Evolutionary conservation across 2,329 filamentous ascomycete genomes (phyloP).

Genomic region (Nannizziopsis arthrosporioides): DNA sequence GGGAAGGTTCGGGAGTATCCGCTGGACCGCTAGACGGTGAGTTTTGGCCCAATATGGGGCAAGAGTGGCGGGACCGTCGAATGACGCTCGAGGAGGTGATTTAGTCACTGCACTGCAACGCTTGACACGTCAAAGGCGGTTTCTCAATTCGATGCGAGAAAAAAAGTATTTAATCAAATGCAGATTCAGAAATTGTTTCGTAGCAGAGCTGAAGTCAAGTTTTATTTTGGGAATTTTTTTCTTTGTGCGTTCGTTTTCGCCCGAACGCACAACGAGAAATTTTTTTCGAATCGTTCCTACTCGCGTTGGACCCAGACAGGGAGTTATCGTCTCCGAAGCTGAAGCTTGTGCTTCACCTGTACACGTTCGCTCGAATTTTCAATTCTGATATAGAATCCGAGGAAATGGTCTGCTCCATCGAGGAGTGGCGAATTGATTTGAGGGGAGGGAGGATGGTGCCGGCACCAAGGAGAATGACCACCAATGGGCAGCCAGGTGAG

Average conservation of each 20-base stretch:
- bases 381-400: conserved; percentile 19
- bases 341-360: conserved; percentile 16
- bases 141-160: conserved; percentile 2
- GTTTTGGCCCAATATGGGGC: conserved; percentile 12
- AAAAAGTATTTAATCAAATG: conserved; percentile 6
- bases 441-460: conserved; percentile 2
- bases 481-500: conserved; percentile 3
- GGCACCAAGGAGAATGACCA: conserved; percentile 5
- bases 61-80: conserved; percentile 6
- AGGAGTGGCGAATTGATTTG: conserved; percentile 10
- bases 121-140: conserved; percentile 8
- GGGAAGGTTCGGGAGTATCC: conserved; percentile 14
- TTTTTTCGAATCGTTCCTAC: neutral
- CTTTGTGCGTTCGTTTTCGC: neutral
- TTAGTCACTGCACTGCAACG: conserved; percentile 7
- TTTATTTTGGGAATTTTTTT: neutral
- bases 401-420: conserved; percentile 21
- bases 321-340: neutral
- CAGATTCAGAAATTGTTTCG: conserved; percentile 1
- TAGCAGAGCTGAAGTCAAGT: conserved; percentile 1
- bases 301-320: neutral
- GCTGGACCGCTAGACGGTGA: conserved; percentile 10
- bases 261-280: neutral
- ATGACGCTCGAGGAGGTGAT: conserved; percentile 1
- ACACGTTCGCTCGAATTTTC: conserved; percentile 19